Evolutionary conservation across 208 protist genomes (phyloP), one percentile per base, ranked within the genome.

Genomic region (Strigomonas culicis): DNA sequence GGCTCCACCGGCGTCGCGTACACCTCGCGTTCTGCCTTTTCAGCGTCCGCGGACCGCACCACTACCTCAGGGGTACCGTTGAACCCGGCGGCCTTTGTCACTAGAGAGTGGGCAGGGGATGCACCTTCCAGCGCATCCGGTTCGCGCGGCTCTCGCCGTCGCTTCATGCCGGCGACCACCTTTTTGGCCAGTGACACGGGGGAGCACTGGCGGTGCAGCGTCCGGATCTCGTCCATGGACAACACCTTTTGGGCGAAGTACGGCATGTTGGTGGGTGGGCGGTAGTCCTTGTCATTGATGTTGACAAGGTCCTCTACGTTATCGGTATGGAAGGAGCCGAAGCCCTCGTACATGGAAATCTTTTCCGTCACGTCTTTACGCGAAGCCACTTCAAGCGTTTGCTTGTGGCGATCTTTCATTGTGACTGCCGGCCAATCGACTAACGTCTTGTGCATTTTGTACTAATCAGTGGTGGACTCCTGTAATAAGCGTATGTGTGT

Each of bases 271-370:
- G 56, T 50, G 0, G 93, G 93, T 0, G 66, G 53, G n/a, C 31
- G 53, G 66, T 95, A 97, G 13, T 65, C 59, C 19, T 59, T 50
- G 15, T 80, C 73, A 10, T 49, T 47, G 65, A 68, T 62, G 10
- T 34, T 50, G 13, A 96, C 84, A 4, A 96, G 63, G 28, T 92
- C 88, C 59, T 97, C 88, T 15, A 96, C 88, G 62, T 96, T 95
- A 32, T 92, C 86, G 2, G 87, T 93, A 74, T 96, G 93, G 39
- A 97, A 97, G 1, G 89, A 95, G 27, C 90, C 93, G 66, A 97
- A 97, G 10, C 90, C 93, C 49, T 92, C 84, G 62, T 93, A 96
- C 27, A 61, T 51, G 15, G 73, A 77, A n/a, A 86, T 74, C 27
- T 58, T 65, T 13, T 66, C 50, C 2, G 43, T 56, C 2, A 84